These are phyloP conservation scores for Murraya koenigii DNA, from an alignment of 345 rosid species.

Conservation along the genomic window DNA sequence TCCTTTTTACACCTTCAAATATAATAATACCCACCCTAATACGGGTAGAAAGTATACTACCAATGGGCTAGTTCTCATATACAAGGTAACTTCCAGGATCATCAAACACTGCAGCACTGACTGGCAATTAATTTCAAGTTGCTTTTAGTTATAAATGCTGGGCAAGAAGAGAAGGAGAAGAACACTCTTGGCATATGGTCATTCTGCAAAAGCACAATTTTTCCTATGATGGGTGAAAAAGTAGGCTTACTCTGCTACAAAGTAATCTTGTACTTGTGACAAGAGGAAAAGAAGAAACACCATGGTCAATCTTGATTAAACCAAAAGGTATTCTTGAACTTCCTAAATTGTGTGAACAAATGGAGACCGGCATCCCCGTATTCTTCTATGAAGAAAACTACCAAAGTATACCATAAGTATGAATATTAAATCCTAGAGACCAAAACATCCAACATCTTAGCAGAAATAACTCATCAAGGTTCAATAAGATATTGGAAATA, in stretches of 20 bases:
- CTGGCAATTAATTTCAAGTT: not conserved
- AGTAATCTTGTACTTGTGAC: not conserved
- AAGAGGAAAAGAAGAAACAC: not conserved
- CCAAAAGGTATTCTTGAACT: not conserved
- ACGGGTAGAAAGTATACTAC: not conserved
- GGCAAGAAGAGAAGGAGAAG: not conserved
- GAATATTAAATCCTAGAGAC: not conserved
- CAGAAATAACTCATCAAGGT: not conserved
- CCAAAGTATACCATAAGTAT: not conserved
- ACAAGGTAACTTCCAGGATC: not conserved
- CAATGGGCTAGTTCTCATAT: not conserved
- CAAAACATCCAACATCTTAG: not conserved
- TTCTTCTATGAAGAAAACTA: not conserved
- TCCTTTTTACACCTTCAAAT: not conserved
- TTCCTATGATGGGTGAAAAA: not conserved
- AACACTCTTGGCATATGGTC: not conserved
- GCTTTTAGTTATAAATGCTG: not conserved
- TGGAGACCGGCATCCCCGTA: not conserved
- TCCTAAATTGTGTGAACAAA: not conserved
- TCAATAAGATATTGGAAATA: not conserved
- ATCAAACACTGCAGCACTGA: not conserved
- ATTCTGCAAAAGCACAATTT: not conserved
- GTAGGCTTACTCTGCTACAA: not conserved
- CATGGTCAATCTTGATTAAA: not conserved
- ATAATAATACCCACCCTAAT: not conserved